These are phyloP conservation scores for Claviceps pazoutovae DNA, from an alignment of 2,329 filamentous ascomycete genomes.

Conservation along the genomic window DNA sequence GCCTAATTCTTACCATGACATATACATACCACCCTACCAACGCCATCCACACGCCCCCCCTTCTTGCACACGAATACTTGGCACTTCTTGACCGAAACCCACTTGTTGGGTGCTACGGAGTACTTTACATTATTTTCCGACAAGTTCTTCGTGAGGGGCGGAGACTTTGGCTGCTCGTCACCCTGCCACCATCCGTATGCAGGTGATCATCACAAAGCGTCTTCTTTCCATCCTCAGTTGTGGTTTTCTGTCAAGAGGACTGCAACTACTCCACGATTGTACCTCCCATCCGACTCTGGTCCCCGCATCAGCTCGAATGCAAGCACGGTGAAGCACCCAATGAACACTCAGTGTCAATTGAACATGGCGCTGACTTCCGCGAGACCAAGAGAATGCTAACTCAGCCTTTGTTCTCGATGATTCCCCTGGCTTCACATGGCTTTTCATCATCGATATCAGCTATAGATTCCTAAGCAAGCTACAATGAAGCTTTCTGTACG, in stretches of 20 bases:
- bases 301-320: neutral
- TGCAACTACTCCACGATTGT: neutral
- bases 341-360: neutral
- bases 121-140: neutral
- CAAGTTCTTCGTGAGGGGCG: neutral
- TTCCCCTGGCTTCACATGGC: too few species aligned
- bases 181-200: neutral
- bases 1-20: too few species aligned
- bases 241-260: neutral
- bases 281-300: neutral
- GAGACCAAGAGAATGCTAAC: neutral
- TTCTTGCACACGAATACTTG: too few species aligned
- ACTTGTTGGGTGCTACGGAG: slow-evolving; percentile 1
- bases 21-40: neutral
- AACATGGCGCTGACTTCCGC: neutral
- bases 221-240: neutral
- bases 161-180: neutral
- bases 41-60: neutral
- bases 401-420: too few species aligned
- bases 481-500: neutral
- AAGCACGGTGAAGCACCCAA: neutral
- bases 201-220: neutral
- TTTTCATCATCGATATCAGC: too few species aligned
- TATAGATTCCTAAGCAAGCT: too few species aligned
- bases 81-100: neutral